Evolutionary conservation across 345 rosid species (phyloP).

Genomic region (Eucalyptus melliodora): DNA sequence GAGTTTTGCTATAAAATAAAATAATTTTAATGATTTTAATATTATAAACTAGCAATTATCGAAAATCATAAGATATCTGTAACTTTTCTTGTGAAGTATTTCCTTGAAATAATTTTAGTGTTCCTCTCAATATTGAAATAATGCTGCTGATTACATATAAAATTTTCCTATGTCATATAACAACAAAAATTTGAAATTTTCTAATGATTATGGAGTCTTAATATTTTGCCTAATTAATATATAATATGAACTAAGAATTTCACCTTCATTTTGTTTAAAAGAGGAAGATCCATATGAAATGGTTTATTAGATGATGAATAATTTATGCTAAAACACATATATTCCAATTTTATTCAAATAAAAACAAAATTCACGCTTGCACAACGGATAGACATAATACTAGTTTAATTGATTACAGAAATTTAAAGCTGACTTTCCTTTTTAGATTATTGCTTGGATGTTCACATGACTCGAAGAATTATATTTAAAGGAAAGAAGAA

Average conservation of each 20-base stretch:
- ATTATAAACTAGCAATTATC: background rate
- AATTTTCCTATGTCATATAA: background rate
- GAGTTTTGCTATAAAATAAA: background rate
- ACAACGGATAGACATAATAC: background rate
- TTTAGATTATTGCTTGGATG: background rate
- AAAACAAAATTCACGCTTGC: background rate
- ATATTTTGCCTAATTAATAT: too few species aligned
- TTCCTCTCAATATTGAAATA: background rate
- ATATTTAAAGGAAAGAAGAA: background rate
- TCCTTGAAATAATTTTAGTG: background rate
- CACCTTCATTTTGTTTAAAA: background rate
- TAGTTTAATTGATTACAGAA: background rate
- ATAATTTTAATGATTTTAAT: background rate
- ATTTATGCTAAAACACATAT: too few species aligned
- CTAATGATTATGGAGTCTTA: background rate
- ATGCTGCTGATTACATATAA: background rate
- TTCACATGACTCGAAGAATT: background rate
- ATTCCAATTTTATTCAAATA: background rate
- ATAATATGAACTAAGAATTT: background rate
- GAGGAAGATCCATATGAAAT: background rate
- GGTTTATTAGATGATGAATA: background rate
- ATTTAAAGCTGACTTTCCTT: background rate
- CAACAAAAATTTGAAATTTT: background rate
- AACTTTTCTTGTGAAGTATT: background rate
- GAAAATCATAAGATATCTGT: background rate